Evolutionary conservation across 2,329 filamentous ascomycete species (phyloP).

Genomic region (Harringtonia aguacate): DNA sequence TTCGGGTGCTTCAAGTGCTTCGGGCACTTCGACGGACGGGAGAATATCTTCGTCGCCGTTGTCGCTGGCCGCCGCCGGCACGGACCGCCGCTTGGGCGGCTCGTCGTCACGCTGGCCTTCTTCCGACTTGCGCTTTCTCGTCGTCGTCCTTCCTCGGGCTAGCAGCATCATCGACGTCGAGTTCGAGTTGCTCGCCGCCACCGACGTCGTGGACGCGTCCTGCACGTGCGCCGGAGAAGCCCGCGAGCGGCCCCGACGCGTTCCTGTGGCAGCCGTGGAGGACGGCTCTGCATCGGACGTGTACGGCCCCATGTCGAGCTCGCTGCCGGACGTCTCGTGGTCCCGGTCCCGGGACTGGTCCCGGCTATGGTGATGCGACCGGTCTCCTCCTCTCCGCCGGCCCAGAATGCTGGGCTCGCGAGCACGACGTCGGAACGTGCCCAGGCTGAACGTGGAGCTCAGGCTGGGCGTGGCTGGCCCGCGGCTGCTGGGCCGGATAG

Average conservation of each 20-base stretch:
- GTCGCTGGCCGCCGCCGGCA: background rate
- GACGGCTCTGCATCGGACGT: conserved; percentile 2
- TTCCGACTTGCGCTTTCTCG: conserved; percentile 12
- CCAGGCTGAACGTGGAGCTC: conserved; percentile 42
- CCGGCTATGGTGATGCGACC: conserved; percentile 23
- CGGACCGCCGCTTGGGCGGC: conserved; percentile 6
- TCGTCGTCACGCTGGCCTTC: conserved; percentile 7
- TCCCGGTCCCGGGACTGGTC: background rate
- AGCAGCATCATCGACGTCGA: conserved; percentile 6
- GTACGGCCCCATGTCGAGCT: background rate
- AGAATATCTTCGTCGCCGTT: background rate
- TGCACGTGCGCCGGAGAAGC: background rate
- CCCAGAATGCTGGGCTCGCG: conserved; percentile 53
- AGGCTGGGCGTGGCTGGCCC: conserved; percentile 35
- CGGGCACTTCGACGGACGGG: background rate
- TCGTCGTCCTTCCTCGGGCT: background rate
- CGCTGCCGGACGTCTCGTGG: conserved; percentile 3
- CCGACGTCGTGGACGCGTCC: conserved; percentile 4
- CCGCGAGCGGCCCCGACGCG: background rate
- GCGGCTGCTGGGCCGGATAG: conserved; percentile 42
- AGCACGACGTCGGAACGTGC: conserved; percentile 43
- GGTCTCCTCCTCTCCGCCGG: conserved; percentile 32
- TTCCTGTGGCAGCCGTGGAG: no score
- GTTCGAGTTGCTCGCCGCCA: conserved; percentile 5
- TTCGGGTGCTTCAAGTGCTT: background rate